These are phyloP conservation scores for Cenchrus purpureus DNA, from an alignment of 176 grass and related monocot genomes.

Conservation along the genomic window DNA sequence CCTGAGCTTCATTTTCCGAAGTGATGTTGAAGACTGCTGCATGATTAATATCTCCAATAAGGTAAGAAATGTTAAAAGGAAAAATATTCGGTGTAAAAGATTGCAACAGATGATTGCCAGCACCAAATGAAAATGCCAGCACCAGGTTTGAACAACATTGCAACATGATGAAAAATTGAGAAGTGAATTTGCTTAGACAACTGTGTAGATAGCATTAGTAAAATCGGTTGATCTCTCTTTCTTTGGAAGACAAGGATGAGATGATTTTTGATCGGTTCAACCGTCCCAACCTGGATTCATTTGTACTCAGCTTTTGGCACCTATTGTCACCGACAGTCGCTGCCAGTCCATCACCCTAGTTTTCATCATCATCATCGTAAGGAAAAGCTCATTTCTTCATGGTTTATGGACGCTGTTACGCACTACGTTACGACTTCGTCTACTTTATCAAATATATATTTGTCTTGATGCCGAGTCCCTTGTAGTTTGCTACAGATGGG, in stretches of 20 bases:
- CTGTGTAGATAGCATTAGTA: not conserved
- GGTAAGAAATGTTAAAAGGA: not conserved
- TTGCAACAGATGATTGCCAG: not conserved
- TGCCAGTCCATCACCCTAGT: not conserved
- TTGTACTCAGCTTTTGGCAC: not conserved
- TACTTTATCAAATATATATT: not conserved
- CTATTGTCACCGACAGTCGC: not conserved
- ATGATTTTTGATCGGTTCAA: not conserved
- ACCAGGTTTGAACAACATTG: not conserved
- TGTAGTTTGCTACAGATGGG: constrained; percentile 32
- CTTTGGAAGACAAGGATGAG: not conserved
- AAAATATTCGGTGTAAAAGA: not conserved
- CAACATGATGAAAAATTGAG: not conserved
- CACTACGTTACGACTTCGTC: not conserved
- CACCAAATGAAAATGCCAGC: not conserved
- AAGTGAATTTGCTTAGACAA: not conserved
- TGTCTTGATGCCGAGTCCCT: not conserved
- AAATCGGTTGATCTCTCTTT: not conserved
- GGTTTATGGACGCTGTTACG: not conserved
- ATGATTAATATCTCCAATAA: not conserved
- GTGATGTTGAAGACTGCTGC: not conserved
- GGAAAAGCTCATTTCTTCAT: not conserved
- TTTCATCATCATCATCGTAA: constrained; percentile 11
- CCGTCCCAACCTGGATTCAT: not conserved
- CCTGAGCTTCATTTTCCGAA: not conserved